Percentiles rank a stretch among this genome's conserved stretches.
Evolutionary conservation across 352 stramenopile species (phyloP).

Genomic region (Halophytophthora polymorphica): DNA sequence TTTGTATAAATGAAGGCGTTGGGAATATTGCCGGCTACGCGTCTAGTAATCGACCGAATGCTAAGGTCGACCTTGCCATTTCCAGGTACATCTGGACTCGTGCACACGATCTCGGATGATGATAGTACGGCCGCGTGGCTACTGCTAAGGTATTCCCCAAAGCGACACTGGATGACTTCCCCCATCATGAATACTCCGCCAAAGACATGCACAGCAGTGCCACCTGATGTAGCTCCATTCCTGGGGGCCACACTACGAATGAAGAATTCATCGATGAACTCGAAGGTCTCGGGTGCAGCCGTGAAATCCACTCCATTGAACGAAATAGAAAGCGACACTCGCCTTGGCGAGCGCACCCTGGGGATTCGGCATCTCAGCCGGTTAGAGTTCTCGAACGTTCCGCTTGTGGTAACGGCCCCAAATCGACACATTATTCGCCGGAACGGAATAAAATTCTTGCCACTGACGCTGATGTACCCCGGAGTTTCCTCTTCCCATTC

Average conservation of each 20-base stretch:
- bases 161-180: constrained; percentile 48
- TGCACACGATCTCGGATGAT: constrained; percentile 35
- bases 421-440: constrained; percentile 36
- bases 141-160: constrained; percentile 23
- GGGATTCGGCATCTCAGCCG: constrained; percentile 46
- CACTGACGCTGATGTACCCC: constrained; percentile 21
- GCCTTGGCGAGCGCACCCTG: constrained; percentile 11
- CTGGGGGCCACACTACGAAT: constrained; percentile 36
- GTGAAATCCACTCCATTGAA: constrained; percentile 72
- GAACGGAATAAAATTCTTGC: constrained; percentile 50
- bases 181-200: constrained; percentile 43
- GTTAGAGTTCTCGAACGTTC: constrained; percentile 32
- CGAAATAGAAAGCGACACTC: constrained; percentile 37
- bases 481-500: background rate
- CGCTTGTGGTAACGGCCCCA: constrained; percentile 16
- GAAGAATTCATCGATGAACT: constrained; percentile 32
- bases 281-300: constrained; percentile 20
- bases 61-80: constrained; percentile 26
- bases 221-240: constrained; percentile 51
- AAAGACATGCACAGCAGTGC: constrained; percentile 55
- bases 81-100: constrained; percentile 18
- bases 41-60: constrained; percentile 23
- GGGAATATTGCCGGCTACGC: constrained; percentile 19
- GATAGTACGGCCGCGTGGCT: constrained; percentile 38
- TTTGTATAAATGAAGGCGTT: constrained; percentile 51